These are phyloP conservation scores for Tolypocladium ophioglossoides DNA, from an alignment of 2,329 filamentous ascomycete genomes.

Conservation along the genomic window DNA sequence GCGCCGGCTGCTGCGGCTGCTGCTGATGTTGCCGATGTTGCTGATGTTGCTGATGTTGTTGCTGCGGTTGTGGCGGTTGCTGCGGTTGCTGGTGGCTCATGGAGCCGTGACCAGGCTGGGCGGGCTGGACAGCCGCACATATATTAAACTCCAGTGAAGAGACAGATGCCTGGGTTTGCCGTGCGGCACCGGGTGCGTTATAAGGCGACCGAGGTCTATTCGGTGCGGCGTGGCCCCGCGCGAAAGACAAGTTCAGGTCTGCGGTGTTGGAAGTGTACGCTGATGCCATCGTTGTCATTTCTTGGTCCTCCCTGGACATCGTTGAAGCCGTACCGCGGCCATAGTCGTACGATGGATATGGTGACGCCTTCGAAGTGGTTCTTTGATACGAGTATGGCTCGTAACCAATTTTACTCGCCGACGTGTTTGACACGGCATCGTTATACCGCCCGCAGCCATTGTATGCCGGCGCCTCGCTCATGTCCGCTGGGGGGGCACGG, in stretches of 20 bases:
- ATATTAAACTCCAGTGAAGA: background rate
- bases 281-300: background rate
- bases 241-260: background rate
- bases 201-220: background rate
- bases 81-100: too few species aligned
- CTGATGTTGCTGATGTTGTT: too few species aligned
- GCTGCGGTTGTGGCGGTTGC: too few species aligned
- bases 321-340: constrained; percentile 18
- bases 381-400: constrained; percentile 23
- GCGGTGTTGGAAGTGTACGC: constrained; percentile 1
- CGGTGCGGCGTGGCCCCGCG: background rate
- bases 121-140: background rate
- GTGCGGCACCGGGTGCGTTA: background rate
- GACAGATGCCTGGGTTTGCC: background rate
- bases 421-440: constrained; percentile 2
- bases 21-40: background rate
- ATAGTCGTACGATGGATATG: constrained; percentile 11
- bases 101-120: background rate
- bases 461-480: constrained; percentile 6
- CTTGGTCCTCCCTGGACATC: constrained; percentile 1
- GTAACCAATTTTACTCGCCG: constrained; percentile 13
- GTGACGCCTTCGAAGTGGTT: constrained; percentile 4
- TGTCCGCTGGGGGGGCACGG: background rate
- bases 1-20: background rate
- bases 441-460: constrained; percentile 10